Conservation (phyloP, 2,329 filamentous ascomycete genomes). For the Fusarium sp. region DNA sequence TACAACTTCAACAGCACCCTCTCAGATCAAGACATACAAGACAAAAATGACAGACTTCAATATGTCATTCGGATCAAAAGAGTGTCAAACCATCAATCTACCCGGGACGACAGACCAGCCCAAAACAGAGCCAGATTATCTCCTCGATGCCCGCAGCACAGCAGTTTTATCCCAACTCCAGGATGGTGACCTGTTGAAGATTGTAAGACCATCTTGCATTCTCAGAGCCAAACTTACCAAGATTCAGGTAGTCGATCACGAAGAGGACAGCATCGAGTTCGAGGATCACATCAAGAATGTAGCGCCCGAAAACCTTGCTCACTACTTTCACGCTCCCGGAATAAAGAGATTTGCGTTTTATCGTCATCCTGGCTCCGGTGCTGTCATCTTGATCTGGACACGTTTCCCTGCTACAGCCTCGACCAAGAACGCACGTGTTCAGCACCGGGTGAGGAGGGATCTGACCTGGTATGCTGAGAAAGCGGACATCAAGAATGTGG, state of each 20-base stretch:
- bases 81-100: background rate
- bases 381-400: slow-evolving; percentile 24
- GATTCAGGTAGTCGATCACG: background rate
- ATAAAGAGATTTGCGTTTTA: slow-evolving; percentile 6
- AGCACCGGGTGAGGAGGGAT: slow-evolving; percentile 8
- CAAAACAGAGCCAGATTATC: background rate
- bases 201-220: background rate
- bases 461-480: background rate
- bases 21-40: background rate
- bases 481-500: background rate
- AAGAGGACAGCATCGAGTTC: background rate
- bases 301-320: background rate
- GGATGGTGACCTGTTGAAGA: slow-evolving; percentile 7
- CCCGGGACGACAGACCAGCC: background rate
- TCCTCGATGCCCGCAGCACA: background rate
- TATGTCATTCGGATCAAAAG: background rate
- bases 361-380: background rate
- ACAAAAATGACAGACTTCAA: background rate
- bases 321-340: background rate
- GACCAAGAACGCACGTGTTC: background rate
- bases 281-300: background rate
- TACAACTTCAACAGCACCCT: background rate
- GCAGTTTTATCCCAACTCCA: background rate
- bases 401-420: background rate
- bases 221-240: background rate